Evolutionary conservation across 1,284 basidiomycete species (phyloP), one percentile per base, ranked within the genome.

Genomic region (Pseudozyma pruni): DNA sequence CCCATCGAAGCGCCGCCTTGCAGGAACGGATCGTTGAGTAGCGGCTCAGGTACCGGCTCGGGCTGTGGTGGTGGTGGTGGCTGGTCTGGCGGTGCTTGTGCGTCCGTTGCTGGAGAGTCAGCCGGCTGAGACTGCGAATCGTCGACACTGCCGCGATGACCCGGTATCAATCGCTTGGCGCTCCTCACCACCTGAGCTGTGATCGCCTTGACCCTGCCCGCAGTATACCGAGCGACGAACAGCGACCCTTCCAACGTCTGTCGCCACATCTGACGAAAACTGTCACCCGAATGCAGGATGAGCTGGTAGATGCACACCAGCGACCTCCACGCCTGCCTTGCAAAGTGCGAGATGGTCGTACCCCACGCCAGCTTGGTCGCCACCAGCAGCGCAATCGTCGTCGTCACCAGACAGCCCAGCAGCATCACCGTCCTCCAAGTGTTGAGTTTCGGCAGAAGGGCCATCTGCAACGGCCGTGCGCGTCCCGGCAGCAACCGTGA

Each of bases 361-460:
- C 60, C 57, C 68, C 68, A 71, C 17, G 58, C 56, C 33, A 57
- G 19, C 38, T 54, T 42, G 8, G 53, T 56, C 10, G 68, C 62
- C 13, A 60, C 23, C 38, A 58, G 19, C 16, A 71, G 45, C 19
- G 53, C 68, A 1, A 47, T 8, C 20, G 50, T 39, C 5, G 42
- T 58, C 2, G 51, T 58, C 16, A 57, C 29, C 38, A 60, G 37
- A 31, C 57, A 60, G 8, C 68, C 68, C 6, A 66, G 56, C 33
- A 56, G 48, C 42, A 70, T 48, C 27, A 56, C 31, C 20, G 61
- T 64, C 45, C 40, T 46, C 56, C 46, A 60, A 2, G 31, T 48
- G 41, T 25, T 50, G 8, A 31, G 38, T 17, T 46, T 45, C 8
- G 61, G 56, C 48, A 64, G 25, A 33, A 45, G 37, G 8, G 68